A percentile compares a stretch with the other conserved stretches of the same genome.
phyloP scores from a whole-genome alignment of 1,284 basidiomycete genomes.

The Anthracocystis panici-leucophaei region DNA sequence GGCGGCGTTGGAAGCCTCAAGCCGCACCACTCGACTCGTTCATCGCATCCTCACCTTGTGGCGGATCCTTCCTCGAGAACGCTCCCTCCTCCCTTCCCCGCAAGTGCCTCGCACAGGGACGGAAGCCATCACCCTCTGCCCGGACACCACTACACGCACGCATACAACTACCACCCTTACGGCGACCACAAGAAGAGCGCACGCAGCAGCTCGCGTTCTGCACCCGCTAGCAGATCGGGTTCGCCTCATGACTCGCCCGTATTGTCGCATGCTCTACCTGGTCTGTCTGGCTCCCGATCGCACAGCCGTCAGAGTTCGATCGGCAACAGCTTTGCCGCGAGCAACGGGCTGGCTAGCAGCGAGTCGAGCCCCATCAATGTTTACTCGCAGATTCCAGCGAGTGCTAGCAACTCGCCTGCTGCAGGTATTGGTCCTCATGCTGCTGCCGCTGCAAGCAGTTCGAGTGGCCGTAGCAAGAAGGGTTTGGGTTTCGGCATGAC shows the following conservation, averaged over 20 bases:
- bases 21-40: slow-evolving; percentile 39
- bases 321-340: slow-evolving; percentile 34
- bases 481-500: slow-evolving; percentile 45
- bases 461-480: slow-evolving; percentile 24
- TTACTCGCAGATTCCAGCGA: slow-evolving; percentile 41
- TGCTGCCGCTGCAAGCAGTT: background rate
- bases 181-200: slow-evolving; percentile 45
- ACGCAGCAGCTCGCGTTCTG: slow-evolving; percentile 56
- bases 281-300: slow-evolving; percentile 29
- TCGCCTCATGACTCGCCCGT: slow-evolving; percentile 55
- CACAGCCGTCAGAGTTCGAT: slow-evolving; percentile 56
- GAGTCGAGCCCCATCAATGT: slow-evolving; percentile 49
- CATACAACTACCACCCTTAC: slow-evolving; percentile 57
- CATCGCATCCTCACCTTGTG: slow-evolving; percentile 37
- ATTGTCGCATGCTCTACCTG: slow-evolving; percentile 28
- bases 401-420: slow-evolving; percentile 44
- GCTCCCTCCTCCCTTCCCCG: slow-evolving; percentile 55
- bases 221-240: slow-evolving; percentile 52
- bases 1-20: slow-evolving; percentile 48
- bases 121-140: slow-evolving; percentile 49
- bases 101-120: slow-evolving; percentile 30
- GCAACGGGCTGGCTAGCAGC: slow-evolving; percentile 38
- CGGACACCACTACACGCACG: slow-evolving; percentile 45
- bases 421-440: slow-evolving; percentile 24
- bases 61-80: slow-evolving; percentile 54